Evolutionary conservation across 78 protist genomes (phyloP), one percentile per base, ranked within the genome.

Genomic region (Emiliania huxleyi): DNA sequence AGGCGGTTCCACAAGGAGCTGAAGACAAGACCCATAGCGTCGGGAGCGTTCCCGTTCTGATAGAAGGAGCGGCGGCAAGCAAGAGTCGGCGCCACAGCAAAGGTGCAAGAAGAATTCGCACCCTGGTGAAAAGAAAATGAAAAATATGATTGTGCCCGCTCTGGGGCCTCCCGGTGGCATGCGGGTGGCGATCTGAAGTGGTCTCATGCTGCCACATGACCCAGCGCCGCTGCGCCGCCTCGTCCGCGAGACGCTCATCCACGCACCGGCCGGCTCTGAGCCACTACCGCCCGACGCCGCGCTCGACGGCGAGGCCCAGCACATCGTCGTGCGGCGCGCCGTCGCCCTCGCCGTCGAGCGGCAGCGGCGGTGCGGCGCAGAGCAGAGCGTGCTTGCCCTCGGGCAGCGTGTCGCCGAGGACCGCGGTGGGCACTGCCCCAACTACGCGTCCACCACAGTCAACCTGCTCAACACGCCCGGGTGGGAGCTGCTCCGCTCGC

Each of bases 1-100:
- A 91, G 26, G 1, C 56, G 37, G 23, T 49, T 26, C 91, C 90
- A 91, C 35, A 91, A 69, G 42, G 71, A 33, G 1, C 91, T 35
- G 29, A 91, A 42, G 6, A 42, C n/a, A 0, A 91, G 43, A 21
- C 94, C 94, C 94, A 91, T 91, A n/a, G n/a, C n/a, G n/a, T n/a
- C n/a, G n/a, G n/a, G n/a, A n/a, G n/a, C n/a, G n/a, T n/a, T n/a
- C n/a, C n/a, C n/a, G n/a, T n/a, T n/a, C n/a, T n/a, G n/a, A n/a
- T n/a, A n/a, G n/a, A n/a, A n/a, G n/a, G n/a, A n/a, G n/a, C n/a
- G n/a, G n/a, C n/a, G n/a, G n/a, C n/a, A n/a, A n/a, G n/a, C n/a
- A n/a, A n/a, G n/a, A n/a, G n/a, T n/a, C n/a, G n/a, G n/a, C n/a
- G n/a, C n/a, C n/a, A n/a, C n/a, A n/a, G n/a, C n/a, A n/a, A n/a